Base-by-base conservation (phyloP, 2,329 filamentous ascomycete species). In the Salinomyces thailandicus region DNA sequence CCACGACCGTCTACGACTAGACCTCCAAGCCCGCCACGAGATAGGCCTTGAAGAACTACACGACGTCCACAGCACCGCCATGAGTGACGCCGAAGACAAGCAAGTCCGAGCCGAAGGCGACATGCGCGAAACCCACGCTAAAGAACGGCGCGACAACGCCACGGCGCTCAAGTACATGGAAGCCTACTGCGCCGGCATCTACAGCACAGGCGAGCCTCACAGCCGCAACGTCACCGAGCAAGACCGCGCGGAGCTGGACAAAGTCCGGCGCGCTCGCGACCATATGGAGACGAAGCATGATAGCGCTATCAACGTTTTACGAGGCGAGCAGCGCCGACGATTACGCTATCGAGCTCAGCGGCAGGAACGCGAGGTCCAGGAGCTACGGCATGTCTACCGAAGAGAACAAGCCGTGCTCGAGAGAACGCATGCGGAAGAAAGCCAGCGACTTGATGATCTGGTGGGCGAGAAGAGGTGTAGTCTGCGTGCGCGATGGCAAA, bases 101-200 rank as follows among this genome's bases (percentile, higher is more conserved):
- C 62, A 66, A 40, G 54, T 66, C 13, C 47, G 52, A 13, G 60
- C 59, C 15, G 64, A 68, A 46, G 57, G 61, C 24, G 60, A 63
- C 30, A 48, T 68, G 16, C 59, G 61, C 22, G 52, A 57, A 35
- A 38, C 51, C 3, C 66, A 69, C 15, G 54, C 51, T 1, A 51
- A 60, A 17, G 66, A 68, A 41, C 49, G 51, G 9, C 56, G 61
- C 24, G 66, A 67, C 44, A 59, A 58, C 8, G 61, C 59, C 0
- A 67, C 62, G 2, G 65, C 64, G 0, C 47, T 69, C 3, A 63
- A 62, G 41, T 61, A 68, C 41, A 67, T 68, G 57, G 62, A 66
- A 39, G 63, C 63, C 3, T 69, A 67, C 42, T 68, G 65, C 38
- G 55, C 57, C 4, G 64, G 63, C 9, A 55, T 45, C 5, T 53